phyloP scores from a whole-genome alignment of 2,329 filamentous ascomycete species.

The Zasmidium cellare region DNA sequence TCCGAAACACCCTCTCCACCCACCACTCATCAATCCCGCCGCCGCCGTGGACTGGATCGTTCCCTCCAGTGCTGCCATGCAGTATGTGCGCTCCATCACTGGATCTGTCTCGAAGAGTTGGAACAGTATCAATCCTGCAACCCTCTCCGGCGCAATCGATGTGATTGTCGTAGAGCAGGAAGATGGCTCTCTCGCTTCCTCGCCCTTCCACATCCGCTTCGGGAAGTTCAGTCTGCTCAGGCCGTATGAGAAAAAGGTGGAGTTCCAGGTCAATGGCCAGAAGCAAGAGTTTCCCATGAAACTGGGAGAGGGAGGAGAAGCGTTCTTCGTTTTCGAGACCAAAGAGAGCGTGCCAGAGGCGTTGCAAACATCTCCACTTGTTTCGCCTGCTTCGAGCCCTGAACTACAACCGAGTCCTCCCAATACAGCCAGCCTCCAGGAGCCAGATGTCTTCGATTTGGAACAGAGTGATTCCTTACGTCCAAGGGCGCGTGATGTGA shows the following conservation, averaged over 20 bases:
- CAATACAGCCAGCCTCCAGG: constrained; percentile 54
- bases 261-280: constrained; percentile 89
- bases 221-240: constrained; percentile 96
- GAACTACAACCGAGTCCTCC: constrained; percentile 55
- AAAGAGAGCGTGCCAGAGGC: constrained; percentile 87
- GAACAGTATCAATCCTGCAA: constrained; percentile 99
- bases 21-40: not conserved
- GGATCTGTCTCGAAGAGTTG: constrained; percentile 97
- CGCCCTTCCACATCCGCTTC: constrained; percentile 97
- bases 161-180: constrained; percentile 97
- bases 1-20: not conserved
- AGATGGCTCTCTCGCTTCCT: constrained; percentile 84
- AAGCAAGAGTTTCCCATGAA: constrained; percentile 98
- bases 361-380: constrained; percentile 89
- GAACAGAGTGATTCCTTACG: not conserved
- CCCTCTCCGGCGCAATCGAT: constrained; percentile 95
- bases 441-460: constrained; percentile 67
- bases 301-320: constrained; percentile 92
- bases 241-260: constrained; percentile 97
- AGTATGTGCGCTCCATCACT: constrained; percentile 95
- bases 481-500: constrained; percentile 1
- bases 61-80: constrained; percentile 59
- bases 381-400: constrained; percentile 86
- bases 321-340: constrained; percentile 98
- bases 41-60: constrained; percentile 3